Conservation (phyloP, 2,329 filamentous ascomycete genomes). For the Tolypocladium guangdongense region DNA sequence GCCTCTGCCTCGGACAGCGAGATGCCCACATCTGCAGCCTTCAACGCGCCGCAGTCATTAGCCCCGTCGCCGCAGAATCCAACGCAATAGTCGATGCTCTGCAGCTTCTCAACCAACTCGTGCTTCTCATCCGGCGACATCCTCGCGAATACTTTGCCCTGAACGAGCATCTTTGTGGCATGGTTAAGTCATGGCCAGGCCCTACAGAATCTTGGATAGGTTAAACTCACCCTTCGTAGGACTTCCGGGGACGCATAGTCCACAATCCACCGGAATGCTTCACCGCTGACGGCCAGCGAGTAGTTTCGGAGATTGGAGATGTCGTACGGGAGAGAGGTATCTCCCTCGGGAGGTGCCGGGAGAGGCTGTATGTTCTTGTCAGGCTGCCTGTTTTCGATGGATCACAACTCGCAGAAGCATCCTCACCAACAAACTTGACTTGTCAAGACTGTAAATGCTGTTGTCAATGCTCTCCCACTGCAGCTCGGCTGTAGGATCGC, state of each 20-base stretch:
- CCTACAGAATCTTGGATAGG: background rate
- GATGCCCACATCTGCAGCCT: slow-evolving; percentile 94
- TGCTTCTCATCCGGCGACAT: slow-evolving; percentile 99
- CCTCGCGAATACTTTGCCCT: slow-evolving; percentile 86
- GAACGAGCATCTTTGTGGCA: slow-evolving; percentile 63
- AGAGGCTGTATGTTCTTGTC: slow-evolving; percentile 42
- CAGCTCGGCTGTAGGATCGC: slow-evolving; percentile 62
- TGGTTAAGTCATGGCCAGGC: background rate
- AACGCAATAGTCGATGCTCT: slow-evolving; percentile 88
- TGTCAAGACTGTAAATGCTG: slow-evolving; percentile 63
- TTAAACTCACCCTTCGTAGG: slow-evolving; percentile 49
- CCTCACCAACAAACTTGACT: slow-evolving; percentile 60
- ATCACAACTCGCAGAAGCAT: too few relatives aligned
- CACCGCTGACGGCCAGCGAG: slow-evolving; percentile 78
- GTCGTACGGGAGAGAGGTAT: slow-evolving; percentile 78
- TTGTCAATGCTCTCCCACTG: slow-evolving; percentile 96
- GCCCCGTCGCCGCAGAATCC: slow-evolving; percentile 97
- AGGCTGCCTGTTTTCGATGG: background rate
- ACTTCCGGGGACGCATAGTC: slow-evolving; percentile 80
- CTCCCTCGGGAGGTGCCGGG: slow-evolving; percentile 56
- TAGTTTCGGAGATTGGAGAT: slow-evolving; percentile 75
- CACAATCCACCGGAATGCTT: slow-evolving; percentile 93
- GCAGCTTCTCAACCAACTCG: slow-evolving; percentile 91
- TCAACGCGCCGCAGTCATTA: slow-evolving; percentile 93
- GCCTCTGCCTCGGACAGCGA: slow-evolving; percentile 95